phyloP scores from a whole-genome alignment of 1,139 yeast genomes.

The Lodderomyces metapsilosis region DNA sequence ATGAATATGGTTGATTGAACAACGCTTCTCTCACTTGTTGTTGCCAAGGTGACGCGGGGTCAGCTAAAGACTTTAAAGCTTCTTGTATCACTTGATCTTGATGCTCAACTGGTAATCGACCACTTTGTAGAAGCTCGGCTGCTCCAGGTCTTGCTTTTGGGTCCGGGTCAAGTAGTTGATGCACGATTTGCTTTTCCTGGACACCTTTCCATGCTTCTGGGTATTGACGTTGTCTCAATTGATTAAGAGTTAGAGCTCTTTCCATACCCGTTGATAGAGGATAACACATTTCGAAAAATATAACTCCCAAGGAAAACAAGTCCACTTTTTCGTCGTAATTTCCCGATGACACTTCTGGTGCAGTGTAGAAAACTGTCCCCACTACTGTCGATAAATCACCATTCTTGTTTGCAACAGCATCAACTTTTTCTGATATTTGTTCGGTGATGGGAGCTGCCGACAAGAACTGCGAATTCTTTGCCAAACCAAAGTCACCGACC shows the following conservation, averaged over 20 bases:
- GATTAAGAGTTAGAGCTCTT: constrained; percentile 66
- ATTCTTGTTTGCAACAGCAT: constrained; percentile 16
- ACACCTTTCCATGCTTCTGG: constrained; percentile 64
- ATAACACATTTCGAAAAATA: constrained; percentile 93
- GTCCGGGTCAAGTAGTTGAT: constrained; percentile 68
- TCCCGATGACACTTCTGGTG: constrained; percentile 80
- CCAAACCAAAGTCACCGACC: constrained; percentile 96
- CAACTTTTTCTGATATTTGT: neutral
- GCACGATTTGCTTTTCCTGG: constrained; percentile 65
- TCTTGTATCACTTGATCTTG: constrained; percentile 89
- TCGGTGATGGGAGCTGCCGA: neutral
- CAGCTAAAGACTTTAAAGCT: constrained; percentile 79
- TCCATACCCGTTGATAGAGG: constrained; percentile 89
- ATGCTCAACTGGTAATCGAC: constrained; percentile 81
- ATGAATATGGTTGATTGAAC: constrained; percentile 77
- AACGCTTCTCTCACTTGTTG: constrained; percentile 84
- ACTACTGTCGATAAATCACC: constrained; percentile 88
- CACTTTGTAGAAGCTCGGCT: constrained; percentile 67
- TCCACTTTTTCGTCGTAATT: constrained; percentile 89
- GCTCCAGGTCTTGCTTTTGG: constrained; percentile 83
- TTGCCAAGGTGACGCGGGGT: constrained; percentile 93
- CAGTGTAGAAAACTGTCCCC: constrained; percentile 92
- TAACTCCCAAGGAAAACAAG: constrained; percentile 91
- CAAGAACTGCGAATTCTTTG: constrained; percentile 64
- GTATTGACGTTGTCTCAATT: constrained; percentile 58